Evolutionary conservation across 2,329 filamentous ascomycete species (phyloP).

Genomic region (Verticillium isaacii): DNA sequence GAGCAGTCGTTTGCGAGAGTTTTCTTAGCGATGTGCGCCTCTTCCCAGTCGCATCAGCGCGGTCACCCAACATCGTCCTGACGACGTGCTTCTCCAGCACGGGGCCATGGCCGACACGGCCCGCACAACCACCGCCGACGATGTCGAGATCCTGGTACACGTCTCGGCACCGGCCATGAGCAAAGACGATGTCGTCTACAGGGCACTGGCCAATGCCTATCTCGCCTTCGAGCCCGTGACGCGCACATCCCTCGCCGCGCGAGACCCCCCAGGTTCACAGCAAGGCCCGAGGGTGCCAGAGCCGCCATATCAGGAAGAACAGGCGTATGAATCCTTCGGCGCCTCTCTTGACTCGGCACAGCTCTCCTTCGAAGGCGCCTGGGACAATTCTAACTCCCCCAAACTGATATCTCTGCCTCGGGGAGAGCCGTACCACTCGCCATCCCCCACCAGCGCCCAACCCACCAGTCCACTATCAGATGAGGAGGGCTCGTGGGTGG

Average conservation of each 20-base stretch:
- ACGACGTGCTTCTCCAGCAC: not conserved
- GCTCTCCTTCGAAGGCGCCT: slow-evolving; percentile 38
- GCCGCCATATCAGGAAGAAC: not conserved
- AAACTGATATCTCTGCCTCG: slow-evolving; percentile 8
- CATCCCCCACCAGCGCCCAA: not conserved
- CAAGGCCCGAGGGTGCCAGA: not conserved
- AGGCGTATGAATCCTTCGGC: not conserved
- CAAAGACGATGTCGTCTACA: slow-evolving; percentile 43
- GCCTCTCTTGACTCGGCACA: slow-evolving; percentile 18
- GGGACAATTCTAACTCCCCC: slow-evolving; percentile 36
- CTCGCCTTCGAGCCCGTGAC: slow-evolving; percentile 36
- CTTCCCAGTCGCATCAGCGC: not conserved
- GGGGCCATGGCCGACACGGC: not conserved
- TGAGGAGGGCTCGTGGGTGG: slow-evolving; percentile 2
- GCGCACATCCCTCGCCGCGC: slow-evolving; percentile 3
- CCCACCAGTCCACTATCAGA: not conserved
- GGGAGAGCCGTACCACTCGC: not conserved
- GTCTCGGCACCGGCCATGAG: slow-evolving; percentile 45
- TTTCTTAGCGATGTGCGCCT: not conserved
- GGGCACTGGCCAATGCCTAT: slow-evolving; percentile 46
- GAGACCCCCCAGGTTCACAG: not conserved
- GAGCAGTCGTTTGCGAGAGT: not conserved
- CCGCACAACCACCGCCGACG: slow-evolving; percentile 5
- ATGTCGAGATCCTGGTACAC: slow-evolving; percentile 52
- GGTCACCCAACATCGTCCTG: not conserved